Evolutionary conservation across 495 filamentous ascomycete species (phyloP).

Genomic region (Tuber indicum): DNA sequence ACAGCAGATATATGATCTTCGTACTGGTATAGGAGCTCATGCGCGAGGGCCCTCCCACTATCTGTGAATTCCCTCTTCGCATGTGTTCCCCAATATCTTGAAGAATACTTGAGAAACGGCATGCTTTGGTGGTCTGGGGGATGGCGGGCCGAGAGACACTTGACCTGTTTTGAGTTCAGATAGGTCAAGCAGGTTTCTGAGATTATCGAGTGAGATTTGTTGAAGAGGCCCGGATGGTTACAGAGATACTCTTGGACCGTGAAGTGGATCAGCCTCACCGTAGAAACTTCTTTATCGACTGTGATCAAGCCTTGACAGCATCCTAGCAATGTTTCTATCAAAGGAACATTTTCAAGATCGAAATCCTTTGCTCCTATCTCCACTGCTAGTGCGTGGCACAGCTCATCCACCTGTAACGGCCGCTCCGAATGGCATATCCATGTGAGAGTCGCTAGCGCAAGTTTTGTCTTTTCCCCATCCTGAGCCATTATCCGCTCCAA

Average conservation of each 20-base stretch:
- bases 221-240: not conserved
- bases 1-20: not conserved
- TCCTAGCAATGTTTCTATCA: too few relatives aligned
- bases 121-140: not conserved
- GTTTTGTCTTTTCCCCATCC: not conserved
- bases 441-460: not conserved
- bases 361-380: too few relatives aligned
- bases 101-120: not conserved
- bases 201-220: not conserved
- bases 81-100: not conserved
- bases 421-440: too few relatives aligned
- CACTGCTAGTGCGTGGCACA: too few relatives aligned
- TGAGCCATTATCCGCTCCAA: not conserved
- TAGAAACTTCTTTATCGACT: not conserved
- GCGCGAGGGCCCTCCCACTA: not conserved
- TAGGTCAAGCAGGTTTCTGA: not conserved
- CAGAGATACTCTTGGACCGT: not conserved
- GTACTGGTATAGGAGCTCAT: not conserved
- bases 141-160: not conserved
- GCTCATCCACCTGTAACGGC: too few relatives aligned
- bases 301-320: too few relatives aligned
- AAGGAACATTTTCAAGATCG: too few relatives aligned
- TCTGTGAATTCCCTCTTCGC: not conserved
- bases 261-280: not conserved
- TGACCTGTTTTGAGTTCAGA: not conserved